A percentile compares a stretch with the other conserved stretches of the same genome.
Evolutionary conservation across 495 filamentous ascomycete genomes (phyloP).

Genomic region (Penicillium cataractarum): DNA sequence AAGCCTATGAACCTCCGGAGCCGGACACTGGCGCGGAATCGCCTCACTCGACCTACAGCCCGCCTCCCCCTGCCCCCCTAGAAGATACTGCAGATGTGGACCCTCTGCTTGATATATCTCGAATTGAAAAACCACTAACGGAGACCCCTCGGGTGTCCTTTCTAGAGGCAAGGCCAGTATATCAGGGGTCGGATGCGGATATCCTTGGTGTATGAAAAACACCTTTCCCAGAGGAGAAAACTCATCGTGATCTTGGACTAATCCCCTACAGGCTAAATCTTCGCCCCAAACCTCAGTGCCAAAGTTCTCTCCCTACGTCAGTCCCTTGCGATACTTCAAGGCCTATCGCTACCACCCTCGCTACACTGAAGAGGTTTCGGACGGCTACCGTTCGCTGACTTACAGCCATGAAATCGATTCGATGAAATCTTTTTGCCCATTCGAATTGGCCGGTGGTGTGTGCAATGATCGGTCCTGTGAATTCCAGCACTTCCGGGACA

Average conservation of each 20-base stretch:
- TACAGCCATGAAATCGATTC: conserved; percentile 88
- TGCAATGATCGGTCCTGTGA: conserved; percentile 75
- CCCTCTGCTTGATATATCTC: conserved; percentile 25
- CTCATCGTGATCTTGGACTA: conserved; percentile 23
- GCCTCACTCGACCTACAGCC: conserved; percentile 39
- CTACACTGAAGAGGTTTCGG: conserved; percentile 67
- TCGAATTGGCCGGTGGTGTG: conserved; percentile 69
- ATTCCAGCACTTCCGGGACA: conserved; percentile 79
- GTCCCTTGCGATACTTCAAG: conserved; percentile 79
- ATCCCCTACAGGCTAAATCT: conserved; percentile 31
- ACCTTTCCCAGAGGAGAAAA: conserved; percentile 17
- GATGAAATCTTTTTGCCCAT: conserved; percentile 70
- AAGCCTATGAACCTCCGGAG: conserved; percentile 65
- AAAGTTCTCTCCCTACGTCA: conserved; percentile 75
- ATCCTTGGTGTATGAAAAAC: conserved; percentile 43
- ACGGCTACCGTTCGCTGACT: conserved; percentile 85
- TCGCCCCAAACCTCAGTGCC: conserved; percentile 19
- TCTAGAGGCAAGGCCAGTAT: conserved; percentile 17
- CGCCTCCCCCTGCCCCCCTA: conserved; percentile 41
- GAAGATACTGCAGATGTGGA: conserved; percentile 22
- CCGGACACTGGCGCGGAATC: conserved; percentile 38
- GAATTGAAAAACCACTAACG: conserved; percentile 38
- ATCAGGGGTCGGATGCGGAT: conserved; percentile 32
- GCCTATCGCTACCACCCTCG: conserved; percentile 87
- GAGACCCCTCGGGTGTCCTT: conserved; percentile 33